Conservation (phyloP, 352 stramenopile species). For the Phytophthora pini region DNA sequence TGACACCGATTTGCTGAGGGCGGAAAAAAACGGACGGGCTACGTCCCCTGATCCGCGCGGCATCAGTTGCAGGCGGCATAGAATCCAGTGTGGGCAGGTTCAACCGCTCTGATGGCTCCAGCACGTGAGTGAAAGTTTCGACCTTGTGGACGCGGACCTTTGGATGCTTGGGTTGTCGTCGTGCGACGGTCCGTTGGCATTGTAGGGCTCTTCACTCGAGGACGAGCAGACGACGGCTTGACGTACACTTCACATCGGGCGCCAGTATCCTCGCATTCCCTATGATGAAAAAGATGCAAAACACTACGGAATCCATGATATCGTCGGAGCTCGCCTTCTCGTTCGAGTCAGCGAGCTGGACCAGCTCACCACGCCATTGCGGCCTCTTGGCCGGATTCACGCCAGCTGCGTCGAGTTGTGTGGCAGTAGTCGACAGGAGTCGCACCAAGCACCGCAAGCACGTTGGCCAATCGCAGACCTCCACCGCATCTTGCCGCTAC, state of each 20-base stretch:
- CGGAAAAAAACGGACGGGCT: constrained; percentile 22
- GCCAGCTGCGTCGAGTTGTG: constrained; percentile 24
- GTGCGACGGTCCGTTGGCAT: too few species aligned
- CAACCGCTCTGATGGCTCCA: constrained; percentile 14
- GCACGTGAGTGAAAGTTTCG: constrained; percentile 27
- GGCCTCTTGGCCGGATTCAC: constrained; percentile 30
- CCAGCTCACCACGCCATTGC: constrained; percentile 23
- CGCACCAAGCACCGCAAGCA: constrained; percentile 3
- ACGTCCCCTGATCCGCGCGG: constrained; percentile 1
- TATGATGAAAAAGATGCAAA: constrained; percentile 2
- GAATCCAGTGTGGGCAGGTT: constrained; percentile 27
- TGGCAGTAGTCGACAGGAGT: constrained; percentile 24
- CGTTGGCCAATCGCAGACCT: constrained; percentile 12
- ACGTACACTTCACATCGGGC: constrained; percentile 19
- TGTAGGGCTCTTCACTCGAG: constrained; percentile 1
- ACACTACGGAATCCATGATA: neutral
- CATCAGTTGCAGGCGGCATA: constrained; percentile 33
- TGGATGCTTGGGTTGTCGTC: too few species aligned
- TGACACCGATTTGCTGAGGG: constrained; percentile 6
- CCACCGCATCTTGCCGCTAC: constrained; percentile 9
- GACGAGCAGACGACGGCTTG: constrained; percentile 13
- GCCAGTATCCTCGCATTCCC: constrained; percentile 13
- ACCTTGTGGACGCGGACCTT: constrained; percentile 10
- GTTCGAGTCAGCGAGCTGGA: constrained; percentile 15
- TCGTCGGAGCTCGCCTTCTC: constrained; percentile 5